Evolutionary conservation across 768 basidiomycete genomes (phyloP).

Genomic region (Astraeus odoratus): DNA sequence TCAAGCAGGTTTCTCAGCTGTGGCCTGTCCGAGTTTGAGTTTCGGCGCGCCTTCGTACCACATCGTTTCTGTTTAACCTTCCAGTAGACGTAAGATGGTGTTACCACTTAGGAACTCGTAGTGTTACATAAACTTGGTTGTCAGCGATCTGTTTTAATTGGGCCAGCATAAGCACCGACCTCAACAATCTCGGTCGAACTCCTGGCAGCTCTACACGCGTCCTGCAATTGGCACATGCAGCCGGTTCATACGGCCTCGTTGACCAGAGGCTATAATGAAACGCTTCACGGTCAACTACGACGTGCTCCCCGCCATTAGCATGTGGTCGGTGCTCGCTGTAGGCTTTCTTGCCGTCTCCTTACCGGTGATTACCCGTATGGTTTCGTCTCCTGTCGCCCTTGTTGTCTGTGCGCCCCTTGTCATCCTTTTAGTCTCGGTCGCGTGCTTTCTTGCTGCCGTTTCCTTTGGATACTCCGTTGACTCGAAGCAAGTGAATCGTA

Average conservation of each 20-base stretch:
- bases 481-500: conserved; percentile 25
- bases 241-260: too few species aligned
- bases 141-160: too few species aligned
- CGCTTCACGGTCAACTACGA: conserved; percentile 11
- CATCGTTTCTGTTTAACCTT: too few species aligned
- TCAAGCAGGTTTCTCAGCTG: too few species aligned
- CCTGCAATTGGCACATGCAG: neutral
- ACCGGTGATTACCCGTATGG: conserved; percentile 46
- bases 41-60: too few species aligned
- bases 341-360: conserved; percentile 51
- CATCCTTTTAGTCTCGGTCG: conserved; percentile 39
- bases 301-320: conserved; percentile 37
- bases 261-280: conserved; percentile 10
- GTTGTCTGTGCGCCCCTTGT: conserved; percentile 59
- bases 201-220: too few species aligned
- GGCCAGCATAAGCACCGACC: too few species aligned
- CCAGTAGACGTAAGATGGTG: too few species aligned
- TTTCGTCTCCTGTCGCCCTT: conserved; percentile 61
- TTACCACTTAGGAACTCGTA: too few species aligned
- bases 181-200: too few species aligned
- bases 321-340: conserved; percentile 48
- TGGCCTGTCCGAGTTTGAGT: too few species aligned
- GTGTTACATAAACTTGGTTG: too few species aligned
- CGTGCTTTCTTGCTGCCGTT: conserved; percentile 48
- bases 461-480: conserved; percentile 57